Conservation (phyloP, 2,329 filamentous ascomycete genomes). For the Lojkania enalia region DNA sequence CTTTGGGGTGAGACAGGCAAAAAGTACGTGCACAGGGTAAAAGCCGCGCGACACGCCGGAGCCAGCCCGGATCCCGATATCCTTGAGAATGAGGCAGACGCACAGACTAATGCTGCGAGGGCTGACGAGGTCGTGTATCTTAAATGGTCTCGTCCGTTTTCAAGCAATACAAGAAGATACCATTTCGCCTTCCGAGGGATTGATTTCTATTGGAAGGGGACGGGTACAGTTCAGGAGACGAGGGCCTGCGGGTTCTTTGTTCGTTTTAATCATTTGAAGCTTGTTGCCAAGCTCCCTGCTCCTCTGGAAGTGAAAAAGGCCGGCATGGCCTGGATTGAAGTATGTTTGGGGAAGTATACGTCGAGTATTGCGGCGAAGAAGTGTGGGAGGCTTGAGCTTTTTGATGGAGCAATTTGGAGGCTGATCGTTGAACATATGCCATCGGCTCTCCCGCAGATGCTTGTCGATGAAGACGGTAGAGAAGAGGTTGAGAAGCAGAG, state of each 20-base stretch:
- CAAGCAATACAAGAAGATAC: slow-evolving; percentile 31
- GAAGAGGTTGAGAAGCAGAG: slow-evolving; percentile 5
- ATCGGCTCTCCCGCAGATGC: not conserved
- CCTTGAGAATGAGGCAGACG: not conserved
- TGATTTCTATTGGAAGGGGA: slow-evolving; percentile 43
- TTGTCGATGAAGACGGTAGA: not conserved
- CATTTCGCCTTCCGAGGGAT: slow-evolving; percentile 30
- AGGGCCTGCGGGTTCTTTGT: slow-evolving; percentile 26
- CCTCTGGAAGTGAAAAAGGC: not conserved
- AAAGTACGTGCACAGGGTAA: slow-evolving; percentile 27
- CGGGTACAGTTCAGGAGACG: slow-evolving; percentile 28
- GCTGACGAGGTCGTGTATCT: slow-evolving; percentile 32
- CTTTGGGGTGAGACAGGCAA: slow-evolving; percentile 40
- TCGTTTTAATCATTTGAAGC: slow-evolving; percentile 37
- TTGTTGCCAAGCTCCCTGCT: slow-evolving; percentile 26
- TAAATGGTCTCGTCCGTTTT: slow-evolving; percentile 31
- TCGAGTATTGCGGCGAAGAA: slow-evolving; percentile 31
- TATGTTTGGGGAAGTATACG: slow-evolving; percentile 35
- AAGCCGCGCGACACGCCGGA: slow-evolving; percentile 18
- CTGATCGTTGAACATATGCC: slow-evolving; percentile 20
- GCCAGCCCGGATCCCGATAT: slow-evolving; percentile 6
- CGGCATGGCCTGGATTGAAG: slow-evolving; percentile 10
- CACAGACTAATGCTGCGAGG: not conserved
- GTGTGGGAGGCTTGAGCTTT: slow-evolving; percentile 31
- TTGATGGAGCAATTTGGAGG: slow-evolving; percentile 24